A percentile compares a stretch with the other conserved stretches of the same genome.
Conservation (phyloP, 1,139 yeast species). For the Geotrichum restrictum region DNA sequence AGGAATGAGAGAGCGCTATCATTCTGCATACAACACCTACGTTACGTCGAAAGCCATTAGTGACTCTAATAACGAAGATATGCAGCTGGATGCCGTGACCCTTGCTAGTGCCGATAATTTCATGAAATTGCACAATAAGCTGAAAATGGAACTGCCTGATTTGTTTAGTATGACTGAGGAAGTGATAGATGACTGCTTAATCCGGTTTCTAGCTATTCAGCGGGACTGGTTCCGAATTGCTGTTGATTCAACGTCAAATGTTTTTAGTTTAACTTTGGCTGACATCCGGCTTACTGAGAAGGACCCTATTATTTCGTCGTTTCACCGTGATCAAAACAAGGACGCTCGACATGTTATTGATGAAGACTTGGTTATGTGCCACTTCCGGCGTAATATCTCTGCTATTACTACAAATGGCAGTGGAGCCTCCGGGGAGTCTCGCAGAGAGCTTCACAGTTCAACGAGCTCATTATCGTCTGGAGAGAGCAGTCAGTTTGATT, state of each 20-base stretch:
- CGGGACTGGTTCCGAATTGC: conserved; percentile 31
- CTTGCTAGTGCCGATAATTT: conserved; percentile 27
- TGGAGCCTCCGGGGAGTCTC: conserved; percentile 3
- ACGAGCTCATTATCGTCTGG: conserved; percentile 17
- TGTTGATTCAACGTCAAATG: conserved; percentile 31
- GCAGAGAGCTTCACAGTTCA: background rate
- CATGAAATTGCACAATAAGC: conserved; percentile 29
- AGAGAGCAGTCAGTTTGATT: background rate
- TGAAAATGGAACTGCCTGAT: conserved; percentile 34
- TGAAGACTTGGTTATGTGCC: conserved; percentile 7
- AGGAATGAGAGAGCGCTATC: conserved; percentile 27
- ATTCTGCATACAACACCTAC: conserved; percentile 28
- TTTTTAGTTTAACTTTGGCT: conserved; percentile 17
- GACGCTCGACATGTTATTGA: conserved; percentile 5
- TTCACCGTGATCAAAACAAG: conserved; percentile 3
- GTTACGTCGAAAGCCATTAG: conserved; percentile 24
- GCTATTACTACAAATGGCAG: conserved; percentile 6
- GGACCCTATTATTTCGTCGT: conserved; percentile 15
- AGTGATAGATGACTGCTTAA: conserved; percentile 27
- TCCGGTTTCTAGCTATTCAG: conserved; percentile 30
- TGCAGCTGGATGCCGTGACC: conserved; percentile 12
- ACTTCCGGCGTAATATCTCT: conserved; percentile 3
- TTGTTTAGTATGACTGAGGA: conserved; percentile 29
- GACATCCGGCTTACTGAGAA: conserved; percentile 5
- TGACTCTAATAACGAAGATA: conserved; percentile 5